Evolutionary conservation across 805 yeast genomes (phyloP), one percentile per base, ranked within the genome.

Genomic region (Kodamaea sagamina): DNA sequence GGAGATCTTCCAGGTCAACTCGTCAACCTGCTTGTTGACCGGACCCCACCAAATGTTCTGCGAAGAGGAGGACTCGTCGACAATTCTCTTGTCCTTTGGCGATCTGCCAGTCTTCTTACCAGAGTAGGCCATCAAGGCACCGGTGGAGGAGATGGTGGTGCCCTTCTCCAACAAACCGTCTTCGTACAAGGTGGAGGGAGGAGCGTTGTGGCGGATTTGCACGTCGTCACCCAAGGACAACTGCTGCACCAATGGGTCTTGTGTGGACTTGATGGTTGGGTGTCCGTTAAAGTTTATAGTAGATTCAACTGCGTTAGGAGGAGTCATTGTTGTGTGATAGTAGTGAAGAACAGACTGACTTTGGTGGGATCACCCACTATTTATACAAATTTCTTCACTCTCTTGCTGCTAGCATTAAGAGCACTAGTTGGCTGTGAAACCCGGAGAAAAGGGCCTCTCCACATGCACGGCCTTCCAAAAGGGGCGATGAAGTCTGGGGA

Each of bases 11-110:
- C 98, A 92, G 16, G 97, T 89, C 64, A 84, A 82, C 70, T 89
- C 96, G 47, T 88, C 85, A 56, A 92, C 90, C 71, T 92, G 87
- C 72, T 86, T 89, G 75, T 92, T 92, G 54, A 92, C 99, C 2
- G 98, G 98, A 18, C 99, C 99, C 99, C 99, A 92, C 99, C 99
- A 92, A 57, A 92, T 81, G 61, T 90, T 74, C 46, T 87, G 78
- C 47, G 78, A 70, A 29, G 97, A 89, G 40, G 93, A 77, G 56
- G 80, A 85, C 74, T 93, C 98, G 59, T 90, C 97, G 50, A 92
- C 97, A 65, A 92, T 88, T 74, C 99, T 86, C 71, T 92, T 92
- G 73, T 92, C 99, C 75, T 86, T 87, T 65, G 99, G 99, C 26
- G 97, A 92, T 72, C 99, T 85, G 60, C 99, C 99, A 43, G 98